Evolutionary conservation across 805 yeast genomes (phyloP).

Genomic region (Barnettozyma wickerhamii): DNA sequence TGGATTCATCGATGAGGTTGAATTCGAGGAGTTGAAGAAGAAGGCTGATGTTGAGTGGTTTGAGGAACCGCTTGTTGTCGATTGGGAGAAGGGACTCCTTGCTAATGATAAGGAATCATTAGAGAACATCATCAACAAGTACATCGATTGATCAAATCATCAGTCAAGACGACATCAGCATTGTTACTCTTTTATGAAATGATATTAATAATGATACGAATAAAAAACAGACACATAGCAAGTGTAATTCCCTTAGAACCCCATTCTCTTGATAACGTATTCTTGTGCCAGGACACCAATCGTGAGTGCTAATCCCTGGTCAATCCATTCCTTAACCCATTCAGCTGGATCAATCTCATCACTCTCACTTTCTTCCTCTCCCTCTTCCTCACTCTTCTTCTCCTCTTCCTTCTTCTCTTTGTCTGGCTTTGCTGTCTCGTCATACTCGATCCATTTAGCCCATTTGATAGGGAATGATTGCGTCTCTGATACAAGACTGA

Average conservation of each 20-base stretch:
- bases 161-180: no score
- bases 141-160: no score
- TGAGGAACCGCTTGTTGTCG: constrained; percentile 50
- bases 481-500: constrained; percentile 70
- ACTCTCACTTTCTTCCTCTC: constrained; percentile 29
- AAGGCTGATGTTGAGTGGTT: constrained; percentile 18
- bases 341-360: constrained; percentile 71
- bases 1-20: constrained; percentile 10
- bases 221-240: no score
- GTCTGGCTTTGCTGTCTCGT: constrained; percentile 19
- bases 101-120: constrained; percentile 46
- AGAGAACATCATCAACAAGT: no score
- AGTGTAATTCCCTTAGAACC: no score
- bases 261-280: constrained; percentile 87
- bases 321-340: constrained; percentile 79
- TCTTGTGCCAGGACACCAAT: constrained; percentile 88
- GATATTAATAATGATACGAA: no score
- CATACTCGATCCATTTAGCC: constrained; percentile 79
- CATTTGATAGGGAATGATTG: constrained; percentile 89
- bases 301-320: constrained; percentile 70
- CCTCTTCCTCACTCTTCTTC: constrained; percentile 20
- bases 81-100: constrained; percentile 54
- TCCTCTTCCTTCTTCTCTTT: constrained; percentile 25
- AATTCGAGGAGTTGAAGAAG: constrained; percentile 14
- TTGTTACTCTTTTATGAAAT: no score